Percentiles rank a stretch among this genome's conserved stretches.
Conservation (phyloP, 202 grass and related monocot genomes). For the Cymbopogon flexuosus region DNA sequence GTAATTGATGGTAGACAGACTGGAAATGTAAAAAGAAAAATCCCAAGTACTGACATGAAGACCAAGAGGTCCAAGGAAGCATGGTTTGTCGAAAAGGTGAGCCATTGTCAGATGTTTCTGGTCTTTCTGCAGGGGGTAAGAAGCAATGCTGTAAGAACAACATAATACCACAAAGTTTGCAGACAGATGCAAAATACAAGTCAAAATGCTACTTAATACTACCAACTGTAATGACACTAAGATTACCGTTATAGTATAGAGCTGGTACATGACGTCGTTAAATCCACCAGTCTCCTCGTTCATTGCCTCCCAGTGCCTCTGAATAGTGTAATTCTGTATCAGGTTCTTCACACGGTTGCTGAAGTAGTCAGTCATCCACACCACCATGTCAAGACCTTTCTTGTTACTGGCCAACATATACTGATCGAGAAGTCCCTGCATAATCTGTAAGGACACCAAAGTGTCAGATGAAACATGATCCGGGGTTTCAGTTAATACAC, state of each 20-base stretch:
- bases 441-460: conserved; percentile 45
- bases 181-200: not conserved
- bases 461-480: not conserved
- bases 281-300: conserved; percentile 67
- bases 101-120: conserved; percentile 57
- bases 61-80: conserved; percentile 63
- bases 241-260: conserved; percentile 58
- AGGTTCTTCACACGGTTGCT: conserved; percentile 59
- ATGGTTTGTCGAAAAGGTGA: conserved; percentile 68
- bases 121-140: conserved; percentile 40
- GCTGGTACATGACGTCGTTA: conserved; percentile 60
- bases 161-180: not conserved
- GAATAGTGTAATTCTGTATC: conserved; percentile 46
- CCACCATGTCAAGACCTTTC: conserved; percentile 46
- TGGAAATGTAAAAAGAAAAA: not conserved
- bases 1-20: not conserved
- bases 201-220: not conserved
- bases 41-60: conserved; percentile 37
- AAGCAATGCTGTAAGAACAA: not conserved
- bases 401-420: conserved; percentile 36
- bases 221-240: not conserved
- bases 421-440: conserved; percentile 74
- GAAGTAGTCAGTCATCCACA: conserved; percentile 69
- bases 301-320: conserved; percentile 62
- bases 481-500: not conserved